A percentile compares a stretch with the other conserved stretches of the same genome.
phyloP scores from a whole-genome alignment of 2,329 filamentous ascomycete genomes.

The Drechslerella stenobrocha region DNA sequence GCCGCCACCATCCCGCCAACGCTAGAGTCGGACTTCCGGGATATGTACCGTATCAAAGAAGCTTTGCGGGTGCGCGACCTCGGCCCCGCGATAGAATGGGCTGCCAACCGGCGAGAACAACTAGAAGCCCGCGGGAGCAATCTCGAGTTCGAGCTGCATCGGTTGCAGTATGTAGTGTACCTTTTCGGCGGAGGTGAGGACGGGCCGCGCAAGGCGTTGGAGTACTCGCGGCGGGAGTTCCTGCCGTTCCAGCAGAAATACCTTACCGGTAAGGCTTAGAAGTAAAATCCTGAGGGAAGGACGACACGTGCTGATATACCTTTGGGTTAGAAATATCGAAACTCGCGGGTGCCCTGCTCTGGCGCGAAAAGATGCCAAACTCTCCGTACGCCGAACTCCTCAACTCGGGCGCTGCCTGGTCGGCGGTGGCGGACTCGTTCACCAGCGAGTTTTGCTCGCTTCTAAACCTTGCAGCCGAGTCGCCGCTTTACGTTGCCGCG shows the following conservation, averaged over 20 bases:
- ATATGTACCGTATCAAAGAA: conserved; percentile 88
- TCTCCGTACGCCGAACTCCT: conserved; percentile 75
- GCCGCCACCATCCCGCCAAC: conserved; percentile 58
- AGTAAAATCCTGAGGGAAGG: neutral
- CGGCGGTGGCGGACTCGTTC: conserved; percentile 82
- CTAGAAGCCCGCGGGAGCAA: conserved; percentile 85
- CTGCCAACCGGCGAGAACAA: conserved; percentile 68
- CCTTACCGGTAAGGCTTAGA: conserved; percentile 56
- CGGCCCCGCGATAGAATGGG: conserved; percentile 83
- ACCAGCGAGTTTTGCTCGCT: conserved; percentile 92
- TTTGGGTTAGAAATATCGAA: conserved; percentile 69
- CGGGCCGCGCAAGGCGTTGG: conserved; percentile 66
- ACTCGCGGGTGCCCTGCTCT: conserved; percentile 79
- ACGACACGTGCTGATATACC: neutral
- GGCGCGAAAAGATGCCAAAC: conserved; percentile 69
- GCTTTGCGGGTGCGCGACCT: conserved; percentile 71
- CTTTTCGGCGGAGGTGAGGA: conserved; percentile 68
- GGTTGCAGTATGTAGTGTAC: conserved; percentile 79
- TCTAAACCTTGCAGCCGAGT: conserved; percentile 84
- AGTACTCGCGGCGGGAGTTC: conserved; percentile 77
- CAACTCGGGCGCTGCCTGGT: conserved; percentile 73
- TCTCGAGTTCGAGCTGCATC: conserved; percentile 90
- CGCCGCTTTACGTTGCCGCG: conserved; percentile 86
- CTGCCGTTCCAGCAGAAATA: conserved; percentile 74
- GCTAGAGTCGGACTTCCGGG: conserved; percentile 77